A percentile compares a stretch with the other conserved stretches of the same genome.
Conservation (phyloP, 1,284 basidiomycete species). For the Ganoderma meredithae region DNA sequence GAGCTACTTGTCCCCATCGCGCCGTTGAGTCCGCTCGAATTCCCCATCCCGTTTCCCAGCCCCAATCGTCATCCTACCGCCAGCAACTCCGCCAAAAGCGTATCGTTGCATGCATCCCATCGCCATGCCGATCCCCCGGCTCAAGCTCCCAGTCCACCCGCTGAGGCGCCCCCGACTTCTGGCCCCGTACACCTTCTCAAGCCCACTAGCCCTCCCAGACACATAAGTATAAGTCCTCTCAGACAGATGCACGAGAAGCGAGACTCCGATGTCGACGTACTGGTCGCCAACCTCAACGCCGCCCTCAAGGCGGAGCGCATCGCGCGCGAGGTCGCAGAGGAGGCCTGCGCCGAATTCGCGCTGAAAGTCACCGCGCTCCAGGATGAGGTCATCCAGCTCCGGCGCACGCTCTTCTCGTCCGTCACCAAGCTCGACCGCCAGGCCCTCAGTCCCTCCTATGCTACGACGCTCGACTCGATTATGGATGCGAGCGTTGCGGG, state of each 20-base stretch:
- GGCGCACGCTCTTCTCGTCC: slow-evolving; percentile 19
- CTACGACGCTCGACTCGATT: slow-evolving; percentile 4
- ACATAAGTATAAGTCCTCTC: not conserved
- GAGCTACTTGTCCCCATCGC: slow-evolving; percentile 24
- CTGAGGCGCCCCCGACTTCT: not conserved
- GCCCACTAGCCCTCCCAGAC: slow-evolving; percentile 23
- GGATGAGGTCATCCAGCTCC: slow-evolving; percentile 40
- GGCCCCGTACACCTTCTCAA: slow-evolving; percentile 13
- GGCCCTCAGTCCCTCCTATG: not conserved
- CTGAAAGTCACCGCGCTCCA: slow-evolving; percentile 31
- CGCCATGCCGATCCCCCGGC: not conserved
- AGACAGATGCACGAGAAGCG: not conserved
- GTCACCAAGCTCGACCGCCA: not conserved
- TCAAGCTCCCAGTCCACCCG: not conserved
- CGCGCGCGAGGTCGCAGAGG: slow-evolving; percentile 25
- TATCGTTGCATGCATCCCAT: not conserved
- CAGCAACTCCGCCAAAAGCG: not conserved
- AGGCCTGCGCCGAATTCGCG: slow-evolving; percentile 22
- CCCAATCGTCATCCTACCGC: not conserved
- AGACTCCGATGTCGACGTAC: slow-evolving; percentile 15
- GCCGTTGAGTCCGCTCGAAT: slow-evolving; percentile 8
- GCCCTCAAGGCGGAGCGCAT: slow-evolving; percentile 32
- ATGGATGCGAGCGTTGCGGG: not conserved
- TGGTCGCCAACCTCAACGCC: slow-evolving; percentile 15
- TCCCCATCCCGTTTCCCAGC: not conserved